Conservation (phyloP, 495 filamentous ascomycete species). For the Podospora bellae-mahoneyi region DNA sequence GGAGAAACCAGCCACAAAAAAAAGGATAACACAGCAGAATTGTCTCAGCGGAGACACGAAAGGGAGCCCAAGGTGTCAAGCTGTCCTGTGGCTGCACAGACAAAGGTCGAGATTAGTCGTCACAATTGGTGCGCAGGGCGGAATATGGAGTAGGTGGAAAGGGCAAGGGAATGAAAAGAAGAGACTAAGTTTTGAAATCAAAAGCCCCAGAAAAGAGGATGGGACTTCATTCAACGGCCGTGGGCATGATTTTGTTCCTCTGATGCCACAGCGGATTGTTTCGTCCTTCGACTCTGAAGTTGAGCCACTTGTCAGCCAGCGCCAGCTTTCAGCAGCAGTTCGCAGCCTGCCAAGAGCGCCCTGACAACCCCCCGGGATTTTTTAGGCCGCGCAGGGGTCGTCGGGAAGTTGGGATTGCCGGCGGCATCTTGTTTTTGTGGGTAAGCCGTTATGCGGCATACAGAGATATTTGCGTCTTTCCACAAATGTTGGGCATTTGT, state of each 20-base stretch:
- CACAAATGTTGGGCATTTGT: too few species aligned
- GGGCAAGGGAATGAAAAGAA: neutral
- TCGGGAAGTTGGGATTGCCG: constrained; percentile 1
- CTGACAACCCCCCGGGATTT: neutral
- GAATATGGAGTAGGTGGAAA: neutral
- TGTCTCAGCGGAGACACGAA: neutral
- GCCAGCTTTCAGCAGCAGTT: neutral
- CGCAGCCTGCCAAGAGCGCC: neutral
- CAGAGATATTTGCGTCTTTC: neutral
- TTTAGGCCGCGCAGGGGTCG: constrained; percentile 1
- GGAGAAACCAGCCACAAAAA: neutral
- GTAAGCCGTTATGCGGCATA: neutral
- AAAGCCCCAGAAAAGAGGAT: neutral
- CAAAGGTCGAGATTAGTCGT: neutral
- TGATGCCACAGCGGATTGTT: neutral
- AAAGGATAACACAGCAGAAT: neutral
- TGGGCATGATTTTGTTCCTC: neutral
- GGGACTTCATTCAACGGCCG: neutral
- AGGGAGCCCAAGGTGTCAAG: neutral
- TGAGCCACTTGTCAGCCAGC: constrained; percentile 12
- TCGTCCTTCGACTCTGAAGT: constrained; percentile 4
- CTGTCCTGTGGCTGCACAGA: neutral
- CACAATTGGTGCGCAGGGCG: neutral
- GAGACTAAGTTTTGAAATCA: neutral
- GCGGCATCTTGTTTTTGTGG: neutral